Conservation (phyloP, 2,329 filamentous ascomycete species). For the Diaporthe vaccinii region DNA sequence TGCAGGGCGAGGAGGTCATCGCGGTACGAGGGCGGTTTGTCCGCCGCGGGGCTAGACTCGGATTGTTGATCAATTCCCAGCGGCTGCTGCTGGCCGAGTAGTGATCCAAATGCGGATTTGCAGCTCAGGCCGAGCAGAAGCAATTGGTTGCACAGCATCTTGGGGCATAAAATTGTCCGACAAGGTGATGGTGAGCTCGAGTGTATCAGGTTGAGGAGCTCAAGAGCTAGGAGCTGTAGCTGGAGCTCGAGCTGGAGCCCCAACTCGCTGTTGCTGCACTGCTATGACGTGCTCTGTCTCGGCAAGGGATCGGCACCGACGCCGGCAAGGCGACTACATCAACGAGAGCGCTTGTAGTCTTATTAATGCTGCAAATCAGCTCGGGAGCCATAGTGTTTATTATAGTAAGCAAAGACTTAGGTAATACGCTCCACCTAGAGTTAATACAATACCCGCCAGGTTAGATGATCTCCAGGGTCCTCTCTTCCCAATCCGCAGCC, state of each 20-base stretch:
- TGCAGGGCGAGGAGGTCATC: constrained; percentile 77
- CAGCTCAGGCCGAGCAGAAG: constrained; percentile 32
- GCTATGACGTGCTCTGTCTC: not conserved
- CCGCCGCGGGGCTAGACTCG: not conserved
- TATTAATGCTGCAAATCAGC: no score
- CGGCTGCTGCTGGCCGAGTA: constrained; percentile 8
- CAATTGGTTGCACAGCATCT: constrained; percentile 15
- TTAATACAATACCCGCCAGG: no score
- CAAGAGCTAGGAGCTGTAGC: not conserved
- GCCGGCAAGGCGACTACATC: not conserved
- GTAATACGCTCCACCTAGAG: no score
- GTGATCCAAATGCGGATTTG: not conserved
- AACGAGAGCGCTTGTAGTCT: no score
- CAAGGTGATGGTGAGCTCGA: no score
- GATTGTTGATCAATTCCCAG: not conserved
- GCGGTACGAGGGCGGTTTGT: constrained; percentile 55
- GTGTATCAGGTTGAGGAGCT: not conserved
- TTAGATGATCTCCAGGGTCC: no score
- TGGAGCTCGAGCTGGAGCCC: not conserved
- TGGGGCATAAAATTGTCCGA: not conserved
- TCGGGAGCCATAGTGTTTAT: no score
- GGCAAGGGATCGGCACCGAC: not conserved
- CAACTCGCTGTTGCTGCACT: not conserved
- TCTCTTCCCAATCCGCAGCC: no score
- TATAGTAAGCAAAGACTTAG: no score